Evolutionary conservation across 768 basidiomycete genomes (phyloP), one percentile per base, ranked within the genome.

Genomic region (Pleurotus eryngii): DNA sequence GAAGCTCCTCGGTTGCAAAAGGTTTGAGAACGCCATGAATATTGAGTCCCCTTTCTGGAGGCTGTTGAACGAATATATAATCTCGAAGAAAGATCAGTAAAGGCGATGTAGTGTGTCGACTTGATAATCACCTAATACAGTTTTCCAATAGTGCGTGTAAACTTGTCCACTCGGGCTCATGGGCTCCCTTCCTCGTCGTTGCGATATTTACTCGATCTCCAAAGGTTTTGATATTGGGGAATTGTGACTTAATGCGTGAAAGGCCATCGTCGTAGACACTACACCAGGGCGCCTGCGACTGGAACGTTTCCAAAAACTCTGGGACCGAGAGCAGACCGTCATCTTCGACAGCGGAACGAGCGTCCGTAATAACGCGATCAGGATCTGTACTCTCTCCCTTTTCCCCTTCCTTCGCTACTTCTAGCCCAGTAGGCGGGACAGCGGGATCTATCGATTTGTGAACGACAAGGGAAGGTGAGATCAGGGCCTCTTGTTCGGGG

Each of bases 141-240:
- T 73, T 64, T 89, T 83, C 92, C 92, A 95, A 65, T 86, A 87
- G 69, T 91, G 84, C 0, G 95, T 93, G 65, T 88, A 96, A 96
- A 66, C 88, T 91, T 38, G 95, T 95, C 76, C 86, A 98, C 68
- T 84, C 81, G 3, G 94, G 93, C 66, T 95, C 92, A 66, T 81
- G 70, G 9, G 70, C 75, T 3, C 92, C 92, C 17, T 71, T 72
- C 57, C 79, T 73, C 8, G 65, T 72, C 12, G 66, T 30, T n/a
- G 71, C 63, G 3, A 83, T 57, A 3, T 65, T 61, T 1, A 76
- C 68, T 61, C 88, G 74, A 46, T 71, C 68, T 2, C 85, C 86
- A 64, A 82, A 92, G 2, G 79, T 83, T 56, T 62, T 62, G 4
- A 74, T 22, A 37, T 58, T 55, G 22, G 59, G 57, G n/a, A 56